Evolutionary conservation across 2,329 filamentous ascomycete genomes (phyloP).

Genomic region (Pestalotiopsis sp.): DNA sequence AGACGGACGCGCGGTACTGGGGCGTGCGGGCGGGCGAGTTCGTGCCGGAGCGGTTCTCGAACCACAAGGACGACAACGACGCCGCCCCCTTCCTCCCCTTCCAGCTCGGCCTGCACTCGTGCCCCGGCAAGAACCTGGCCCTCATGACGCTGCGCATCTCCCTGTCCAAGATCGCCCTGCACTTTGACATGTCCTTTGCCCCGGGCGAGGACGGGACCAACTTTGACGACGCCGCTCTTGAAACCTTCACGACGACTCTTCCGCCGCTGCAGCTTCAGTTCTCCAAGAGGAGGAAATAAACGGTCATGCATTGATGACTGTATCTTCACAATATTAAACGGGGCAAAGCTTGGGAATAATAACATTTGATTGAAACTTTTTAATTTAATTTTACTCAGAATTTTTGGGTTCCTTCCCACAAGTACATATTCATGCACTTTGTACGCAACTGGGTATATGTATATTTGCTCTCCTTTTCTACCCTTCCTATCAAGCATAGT

Average conservation of each 20-base stretch:
- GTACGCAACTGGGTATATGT: too few relatives aligned
- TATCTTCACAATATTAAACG: too few relatives aligned
- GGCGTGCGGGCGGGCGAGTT: constrained; percentile 15
- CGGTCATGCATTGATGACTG: too few relatives aligned
- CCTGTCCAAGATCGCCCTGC: constrained; percentile 16
- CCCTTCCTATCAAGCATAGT: too few relatives aligned
- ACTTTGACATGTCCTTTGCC: constrained; percentile 11
- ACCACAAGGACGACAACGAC: constrained; percentile 6
- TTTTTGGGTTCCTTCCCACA: too few relatives aligned
- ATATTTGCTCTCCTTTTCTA: too few relatives aligned
- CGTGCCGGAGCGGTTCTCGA: constrained; percentile 20
- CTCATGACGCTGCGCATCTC: constrained; percentile 21
- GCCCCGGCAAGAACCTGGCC: constrained; percentile 19
- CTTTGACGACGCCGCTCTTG: neutral
- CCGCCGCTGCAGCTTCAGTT: neutral
- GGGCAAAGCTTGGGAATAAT: too few relatives aligned
- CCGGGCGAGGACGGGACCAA: neutral
- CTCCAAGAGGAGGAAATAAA: neutral
- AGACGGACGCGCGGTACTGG: constrained; percentile 22
- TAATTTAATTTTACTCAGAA: too few relatives aligned
- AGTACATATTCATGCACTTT: too few relatives aligned
- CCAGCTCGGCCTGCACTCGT: constrained; percentile 18
- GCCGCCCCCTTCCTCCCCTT: constrained; percentile 22
- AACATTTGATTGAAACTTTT: too few relatives aligned
- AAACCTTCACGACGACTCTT: neutral